Evolutionary conservation across 2,329 filamentous ascomycete genomes (phyloP).

Genomic region (Aspergillus proliferans): DNA sequence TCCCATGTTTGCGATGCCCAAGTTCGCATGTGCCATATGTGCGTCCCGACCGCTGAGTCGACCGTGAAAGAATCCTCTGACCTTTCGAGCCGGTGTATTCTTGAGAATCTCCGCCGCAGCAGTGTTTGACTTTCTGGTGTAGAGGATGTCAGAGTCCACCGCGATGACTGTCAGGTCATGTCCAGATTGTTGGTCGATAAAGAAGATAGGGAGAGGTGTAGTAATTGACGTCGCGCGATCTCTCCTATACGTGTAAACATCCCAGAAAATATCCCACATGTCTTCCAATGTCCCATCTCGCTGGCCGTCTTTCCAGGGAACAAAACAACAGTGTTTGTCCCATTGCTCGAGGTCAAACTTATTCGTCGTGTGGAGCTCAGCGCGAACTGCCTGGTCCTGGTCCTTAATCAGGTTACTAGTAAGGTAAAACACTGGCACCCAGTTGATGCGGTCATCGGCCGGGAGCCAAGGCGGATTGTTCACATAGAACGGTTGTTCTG

Average conservation of each 20-base stretch:
- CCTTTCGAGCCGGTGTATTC: neutral
- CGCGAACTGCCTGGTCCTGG: neutral
- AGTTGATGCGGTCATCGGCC: neutral
- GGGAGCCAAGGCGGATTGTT: neutral
- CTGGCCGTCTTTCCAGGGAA: neutral
- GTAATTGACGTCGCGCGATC: neutral
- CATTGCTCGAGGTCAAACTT: neutral
- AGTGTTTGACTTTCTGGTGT: neutral
- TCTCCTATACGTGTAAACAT: neutral
- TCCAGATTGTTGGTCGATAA: neutral
- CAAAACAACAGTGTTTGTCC: neutral
- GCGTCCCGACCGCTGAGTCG: neutral
- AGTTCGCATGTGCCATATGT: neutral
- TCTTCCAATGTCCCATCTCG: slow-evolving; percentile 1
- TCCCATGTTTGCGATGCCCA: neutral
- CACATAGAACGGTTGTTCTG: neutral
- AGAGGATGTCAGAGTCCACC: neutral
- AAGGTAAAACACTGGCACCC: neutral
- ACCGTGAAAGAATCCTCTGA: neutral
- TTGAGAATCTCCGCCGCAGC: neutral
- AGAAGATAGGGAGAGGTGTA: neutral
- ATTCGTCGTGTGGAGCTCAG: neutral
- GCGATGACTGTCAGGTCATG: neutral
- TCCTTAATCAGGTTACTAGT: neutral
- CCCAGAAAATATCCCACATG: slow-evolving; percentile 2